Evolutionary conservation across 305 asterid species (phyloP), one percentile per base, ranked within the genome.

Genomic region (Fraxinus dipetala): DNA sequence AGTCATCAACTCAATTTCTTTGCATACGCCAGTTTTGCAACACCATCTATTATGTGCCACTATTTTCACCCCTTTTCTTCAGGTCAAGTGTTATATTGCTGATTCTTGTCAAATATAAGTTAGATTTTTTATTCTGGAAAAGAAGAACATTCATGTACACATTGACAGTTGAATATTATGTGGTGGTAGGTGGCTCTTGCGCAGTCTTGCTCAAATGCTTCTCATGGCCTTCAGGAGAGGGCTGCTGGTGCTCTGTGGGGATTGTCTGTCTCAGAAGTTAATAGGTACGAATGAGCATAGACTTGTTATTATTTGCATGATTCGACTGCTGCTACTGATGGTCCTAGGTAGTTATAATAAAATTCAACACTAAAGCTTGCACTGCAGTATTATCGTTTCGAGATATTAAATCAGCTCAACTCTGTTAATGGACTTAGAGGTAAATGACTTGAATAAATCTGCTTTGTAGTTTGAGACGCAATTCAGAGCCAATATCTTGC

Each of bases 191-290:
- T 94, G 86, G 90, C 93, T 82, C 95, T 94, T 76, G 98, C 98
- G 28, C 89, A 84, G 80, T 92, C 97, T 22, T 92, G 99, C 82
- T 73, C 93, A 59, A 90, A 89, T 90, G 91, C 99, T 35, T 88
- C 98, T 82, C 94, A 91, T 32, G 90, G 97, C 82, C 97, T 96
- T 87, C 99, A 94, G 83, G 98, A 96, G 92, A 92, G 99, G 87
- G 99, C 98, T 82, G 99, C 98, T 30, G 99, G 99, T 90, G 99
- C 99, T 78, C 92, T 96, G 32, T 96, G 99, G 99, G 99, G 98
- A 76, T 86, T 96, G 88, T 96, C 99, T 14, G 98, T 94, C 56
- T 96, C 99, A 28, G 99, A 96, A 92, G 87, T 95, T 79, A 94
- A 96, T 85, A 95, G 98, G 99, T 93, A 24, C n/a, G 20, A 30